These are phyloP conservation scores for Monosporascus sp. DNA, from an alignment of 2,329 filamentous ascomycete genomes.

Conservation along the genomic window DNA sequence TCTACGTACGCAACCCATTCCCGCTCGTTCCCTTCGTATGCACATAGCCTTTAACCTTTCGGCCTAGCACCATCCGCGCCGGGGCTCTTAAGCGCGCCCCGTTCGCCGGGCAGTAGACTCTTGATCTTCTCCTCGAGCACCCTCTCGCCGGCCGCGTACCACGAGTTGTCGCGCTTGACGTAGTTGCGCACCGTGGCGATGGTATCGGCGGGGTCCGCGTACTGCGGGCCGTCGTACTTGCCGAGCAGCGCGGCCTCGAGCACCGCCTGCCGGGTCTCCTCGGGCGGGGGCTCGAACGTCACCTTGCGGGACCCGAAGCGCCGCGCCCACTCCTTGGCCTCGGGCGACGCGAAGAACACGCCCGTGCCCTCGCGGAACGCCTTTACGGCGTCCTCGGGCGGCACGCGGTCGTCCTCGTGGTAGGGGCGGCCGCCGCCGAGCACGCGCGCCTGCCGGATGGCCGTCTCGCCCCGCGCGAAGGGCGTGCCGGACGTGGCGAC, in stretches of 20 bases:
- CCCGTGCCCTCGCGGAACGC: slow-evolving; percentile 23
- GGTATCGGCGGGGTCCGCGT: slow-evolving; percentile 23
- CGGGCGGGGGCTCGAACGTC: slow-evolving; percentile 13
- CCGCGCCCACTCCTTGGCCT: slow-evolving; percentile 26
- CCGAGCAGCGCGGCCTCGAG: slow-evolving; percentile 34
- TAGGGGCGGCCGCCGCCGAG: slow-evolving; percentile 33
- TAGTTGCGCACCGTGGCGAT: slow-evolving; percentile 30
- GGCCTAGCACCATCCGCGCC: slow-evolving; percentile 1
- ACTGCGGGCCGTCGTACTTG: slow-evolving; percentile 28
- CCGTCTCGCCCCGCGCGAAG: slow-evolving; percentile 28
- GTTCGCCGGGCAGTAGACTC: slow-evolving; percentile 15
- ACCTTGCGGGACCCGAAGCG: slow-evolving; percentile 5
- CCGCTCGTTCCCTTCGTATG: neutral
- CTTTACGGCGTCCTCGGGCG: slow-evolving; percentile 18
- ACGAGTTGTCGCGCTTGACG: slow-evolving; percentile 28
- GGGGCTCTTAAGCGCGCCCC: neutral
- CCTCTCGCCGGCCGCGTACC: slow-evolving; percentile 19
- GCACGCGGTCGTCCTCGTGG: slow-evolving; percentile 16
- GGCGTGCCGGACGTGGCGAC: slow-evolving; percentile 26
- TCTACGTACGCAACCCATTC: neutral
- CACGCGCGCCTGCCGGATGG: slow-evolving; percentile 33
- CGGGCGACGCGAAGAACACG: slow-evolving; percentile 33
- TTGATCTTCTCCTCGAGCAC: slow-evolving; percentile 22
- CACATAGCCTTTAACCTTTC: slow-evolving; percentile 9
- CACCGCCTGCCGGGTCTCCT: slow-evolving; percentile 26